Conservation (phyloP, 352 stramenopile genomes). For the Pythium apleroticum region DNA sequence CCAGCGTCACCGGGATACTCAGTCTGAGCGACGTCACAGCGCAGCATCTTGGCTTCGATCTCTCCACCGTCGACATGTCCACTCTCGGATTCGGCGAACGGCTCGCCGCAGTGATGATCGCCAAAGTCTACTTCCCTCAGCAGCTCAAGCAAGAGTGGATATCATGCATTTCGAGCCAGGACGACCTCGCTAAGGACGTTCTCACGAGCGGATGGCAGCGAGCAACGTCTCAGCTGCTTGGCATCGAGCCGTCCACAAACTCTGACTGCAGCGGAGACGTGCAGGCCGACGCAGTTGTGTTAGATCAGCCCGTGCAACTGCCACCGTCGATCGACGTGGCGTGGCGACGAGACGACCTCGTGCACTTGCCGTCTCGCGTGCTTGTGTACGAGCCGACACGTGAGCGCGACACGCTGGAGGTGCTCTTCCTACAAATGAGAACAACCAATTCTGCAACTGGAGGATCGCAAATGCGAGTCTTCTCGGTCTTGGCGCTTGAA, state of each 20-base stretch:
- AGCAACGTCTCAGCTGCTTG: conserved; percentile 9
- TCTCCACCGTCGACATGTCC: background rate
- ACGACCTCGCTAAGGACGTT: background rate
- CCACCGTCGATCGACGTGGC: conserved; percentile 23
- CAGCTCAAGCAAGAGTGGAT: conserved; percentile 24
- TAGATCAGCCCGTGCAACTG: conserved; percentile 11
- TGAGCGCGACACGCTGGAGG: conserved; percentile 12
- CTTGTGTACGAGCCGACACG: conserved; percentile 15
- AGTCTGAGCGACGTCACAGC: conserved; percentile 2
- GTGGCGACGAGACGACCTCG: conserved; percentile 26
- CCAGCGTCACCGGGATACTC: conserved; percentile 7
- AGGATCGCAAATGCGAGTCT: background rate
- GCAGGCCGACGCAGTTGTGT: background rate
- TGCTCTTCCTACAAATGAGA: conserved; percentile 15
- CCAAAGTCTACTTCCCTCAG: conserved; percentile 41
- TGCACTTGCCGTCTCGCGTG: conserved; percentile 25
- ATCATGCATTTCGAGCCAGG: background rate
- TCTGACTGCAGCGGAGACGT: background rate
- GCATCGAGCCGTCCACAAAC: background rate
- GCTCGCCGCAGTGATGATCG: conserved; percentile 32
- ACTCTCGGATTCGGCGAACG: conserved; percentile 11
- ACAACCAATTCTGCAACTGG: background rate
- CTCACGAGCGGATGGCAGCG: background rate
- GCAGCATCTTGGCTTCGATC: background rate
- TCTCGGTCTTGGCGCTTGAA: conserved; percentile 14